Percentiles rank a stretch among this genome's conserved stretches.
Evolutionary conservation across 2,329 filamentous ascomycete genomes (phyloP).

Genomic region (Calonectria honghensis): DNA sequence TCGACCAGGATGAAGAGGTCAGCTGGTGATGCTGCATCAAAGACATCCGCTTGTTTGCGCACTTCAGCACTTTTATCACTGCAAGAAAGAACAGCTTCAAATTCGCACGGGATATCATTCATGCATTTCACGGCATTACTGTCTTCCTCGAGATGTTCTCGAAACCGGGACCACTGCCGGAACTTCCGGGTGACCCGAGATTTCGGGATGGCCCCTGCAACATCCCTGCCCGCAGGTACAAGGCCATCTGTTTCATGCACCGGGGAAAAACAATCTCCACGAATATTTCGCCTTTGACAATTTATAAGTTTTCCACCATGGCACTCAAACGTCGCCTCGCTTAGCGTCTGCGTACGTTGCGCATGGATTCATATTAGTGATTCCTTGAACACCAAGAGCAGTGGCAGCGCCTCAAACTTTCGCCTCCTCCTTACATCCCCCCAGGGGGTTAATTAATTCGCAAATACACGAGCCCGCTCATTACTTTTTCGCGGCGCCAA

Average conservation of each 20-base stretch:
- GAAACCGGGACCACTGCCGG: neutral
- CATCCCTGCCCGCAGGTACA: neutral
- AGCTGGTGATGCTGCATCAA: neutral
- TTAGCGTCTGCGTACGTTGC: neutral
- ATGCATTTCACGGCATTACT: neutral
- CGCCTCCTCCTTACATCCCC: neutral
- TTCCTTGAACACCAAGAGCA: neutral
- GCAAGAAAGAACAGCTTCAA: neutral
- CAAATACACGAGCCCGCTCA: neutral
- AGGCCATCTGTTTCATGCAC: conserved; percentile 6
- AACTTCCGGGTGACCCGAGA: neutral
- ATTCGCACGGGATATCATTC: rapidly evolving
- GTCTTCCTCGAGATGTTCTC: neutral
- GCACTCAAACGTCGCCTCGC: conserved; percentile 14
- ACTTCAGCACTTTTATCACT: neutral
- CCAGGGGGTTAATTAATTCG: neutral
- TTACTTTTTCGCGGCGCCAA: neutral
- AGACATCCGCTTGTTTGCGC: neutral
- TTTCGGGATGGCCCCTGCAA: conserved; percentile 16
- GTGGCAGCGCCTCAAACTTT: neutral
- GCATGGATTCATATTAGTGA: neutral
- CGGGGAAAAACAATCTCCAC: conserved; percentile 20
- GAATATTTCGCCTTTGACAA: neutral
- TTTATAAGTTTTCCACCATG: conserved; percentile 2
- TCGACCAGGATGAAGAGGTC: neutral